Evolutionary conservation across 768 basidiomycete species (phyloP).

Genomic region (Pleurotus tuber-regium): DNA sequence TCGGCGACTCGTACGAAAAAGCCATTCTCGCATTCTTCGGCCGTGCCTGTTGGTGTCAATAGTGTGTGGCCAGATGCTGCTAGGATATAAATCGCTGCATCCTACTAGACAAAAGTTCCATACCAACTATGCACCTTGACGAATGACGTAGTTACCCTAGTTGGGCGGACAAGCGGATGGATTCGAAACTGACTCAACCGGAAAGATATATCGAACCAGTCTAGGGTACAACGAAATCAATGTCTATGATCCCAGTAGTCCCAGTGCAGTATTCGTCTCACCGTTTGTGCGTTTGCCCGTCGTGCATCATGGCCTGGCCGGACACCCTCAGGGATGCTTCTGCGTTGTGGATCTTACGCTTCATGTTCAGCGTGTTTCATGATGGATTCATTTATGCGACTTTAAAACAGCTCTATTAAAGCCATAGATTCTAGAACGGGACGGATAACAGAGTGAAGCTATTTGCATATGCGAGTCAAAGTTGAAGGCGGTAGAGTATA

Average conservation of each 20-base stretch:
- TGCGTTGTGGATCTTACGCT: background rate
- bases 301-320: constrained; percentile 17
- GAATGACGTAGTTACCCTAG: too few relatives aligned
- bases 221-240: constrained; percentile 17
- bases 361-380: constrained; percentile 10
- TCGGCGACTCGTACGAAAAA: too few relatives aligned
- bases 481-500: constrained; percentile 12
- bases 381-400: constrained; percentile 16
- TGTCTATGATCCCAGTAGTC: constrained; percentile 14
- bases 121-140: too few relatives aligned
- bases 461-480: constrained; percentile 13
- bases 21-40: too few relatives aligned
- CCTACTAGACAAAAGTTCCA: too few relatives aligned
- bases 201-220: constrained; percentile 15
- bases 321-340: constrained; percentile 12
- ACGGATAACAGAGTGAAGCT: constrained; percentile 15
- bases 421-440: constrained; percentile 15
- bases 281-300: constrained; percentile 15
- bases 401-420: constrained; percentile 14
- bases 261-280: constrained; percentile 12
- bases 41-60: too few relatives aligned
- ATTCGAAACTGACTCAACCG: constrained; percentile 15
- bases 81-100: too few relatives aligned
- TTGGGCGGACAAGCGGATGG: constrained; percentile 17
- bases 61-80: too few relatives aligned